Base-by-base conservation (phyloP, 192 early-diverging fungal genomes). In the Dissophora ornata region DNA sequence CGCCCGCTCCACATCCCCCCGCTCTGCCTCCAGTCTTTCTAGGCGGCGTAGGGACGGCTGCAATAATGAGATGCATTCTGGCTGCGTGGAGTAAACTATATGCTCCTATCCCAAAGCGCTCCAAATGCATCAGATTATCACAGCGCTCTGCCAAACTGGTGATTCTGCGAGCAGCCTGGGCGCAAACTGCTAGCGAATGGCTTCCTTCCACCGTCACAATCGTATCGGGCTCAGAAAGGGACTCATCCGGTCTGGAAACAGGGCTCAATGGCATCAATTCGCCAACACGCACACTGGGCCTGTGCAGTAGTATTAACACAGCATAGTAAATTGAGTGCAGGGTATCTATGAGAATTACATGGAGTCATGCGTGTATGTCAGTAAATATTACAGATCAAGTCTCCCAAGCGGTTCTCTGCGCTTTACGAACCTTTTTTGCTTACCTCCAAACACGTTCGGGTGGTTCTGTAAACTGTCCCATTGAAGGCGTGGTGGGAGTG, bases 381-480 rank as follows among this genome's bases (percentile, higher is more conserved):
- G 36, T 12, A n/a, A n/a, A n/a, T n/a, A n/a, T n/a, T n/a, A n/a
- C n/a, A n/a, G n/a, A n/a, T n/a, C n/a, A n/a, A n/a, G n/a, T n/a
- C n/a, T n/a, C n/a, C n/a, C n/a, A n/a, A n/a, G n/a, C n/a, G n/a
- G n/a, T n/a, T n/a, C 5, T 9, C 12, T 5, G 36, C 36, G 12
- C 36, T 5, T 38, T 38, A 12, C 12, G 36, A 5, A 5, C 36
- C 7, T 38, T 12, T 9, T 9, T 38, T 38, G 36, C 28, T 5
- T 61, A 61, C 59, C 59, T 49, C 59, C 59, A 34, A 49, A 61
- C 5, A 33, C n/a, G n/a, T 49, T 61, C 24, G 59, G 59, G 2
- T 47, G 18, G 28, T 44, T 36, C 30, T 49, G 45, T 12, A 61
- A 18, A 11, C 11, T 34, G 10, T 30, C 34, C 59, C 59, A 61